Conservation (phyloP, 2,329 filamentous ascomycete genomes). For the Pseudonectria buxi region DNA sequence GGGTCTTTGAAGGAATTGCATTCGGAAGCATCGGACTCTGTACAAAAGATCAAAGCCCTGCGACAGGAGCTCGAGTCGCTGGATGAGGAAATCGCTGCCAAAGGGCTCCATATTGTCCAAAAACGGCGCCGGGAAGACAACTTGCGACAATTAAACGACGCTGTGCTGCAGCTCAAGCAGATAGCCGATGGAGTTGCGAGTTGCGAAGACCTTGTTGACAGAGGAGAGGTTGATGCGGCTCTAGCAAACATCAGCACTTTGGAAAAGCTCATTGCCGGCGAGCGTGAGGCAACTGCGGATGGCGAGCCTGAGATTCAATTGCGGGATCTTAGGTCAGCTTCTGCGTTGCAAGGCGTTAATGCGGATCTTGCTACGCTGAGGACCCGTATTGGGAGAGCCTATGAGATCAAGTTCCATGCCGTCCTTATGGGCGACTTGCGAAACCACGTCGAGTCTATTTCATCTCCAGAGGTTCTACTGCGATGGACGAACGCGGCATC, state of each 20-base stretch:
- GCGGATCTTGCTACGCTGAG: constrained; percentile 71
- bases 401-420: constrained; percentile 72
- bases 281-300: constrained; percentile 37
- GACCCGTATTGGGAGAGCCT: constrained; percentile 77
- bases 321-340: constrained; percentile 68
- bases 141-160: constrained; percentile 70
- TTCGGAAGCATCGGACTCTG: constrained; percentile 84
- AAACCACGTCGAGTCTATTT: constrained; percentile 69
- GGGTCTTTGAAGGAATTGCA: constrained; percentile 88
- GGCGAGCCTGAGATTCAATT: constrained; percentile 31
- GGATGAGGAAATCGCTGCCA: constrained; percentile 80
- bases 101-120: constrained; percentile 77
- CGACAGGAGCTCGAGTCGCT: constrained; percentile 72
- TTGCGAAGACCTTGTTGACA: constrained; percentile 77
- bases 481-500: constrained; percentile 77
- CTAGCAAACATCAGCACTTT: constrained; percentile 70
- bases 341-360: constrained; percentile 72
- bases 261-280: constrained; percentile 74
- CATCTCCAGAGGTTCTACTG: constrained; percentile 66
- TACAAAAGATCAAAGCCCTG: constrained; percentile 74
- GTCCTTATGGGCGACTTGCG: constrained; percentile 74
- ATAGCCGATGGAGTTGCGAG: constrained; percentile 68
- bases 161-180: constrained; percentile 73
- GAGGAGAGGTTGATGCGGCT: constrained; percentile 75
- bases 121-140: constrained; percentile 79